Evolutionary conservation across 2,329 filamentous ascomycete genomes (phyloP), one percentile per base, ranked within the genome.

Genomic region (Aspergillus sp.): DNA sequence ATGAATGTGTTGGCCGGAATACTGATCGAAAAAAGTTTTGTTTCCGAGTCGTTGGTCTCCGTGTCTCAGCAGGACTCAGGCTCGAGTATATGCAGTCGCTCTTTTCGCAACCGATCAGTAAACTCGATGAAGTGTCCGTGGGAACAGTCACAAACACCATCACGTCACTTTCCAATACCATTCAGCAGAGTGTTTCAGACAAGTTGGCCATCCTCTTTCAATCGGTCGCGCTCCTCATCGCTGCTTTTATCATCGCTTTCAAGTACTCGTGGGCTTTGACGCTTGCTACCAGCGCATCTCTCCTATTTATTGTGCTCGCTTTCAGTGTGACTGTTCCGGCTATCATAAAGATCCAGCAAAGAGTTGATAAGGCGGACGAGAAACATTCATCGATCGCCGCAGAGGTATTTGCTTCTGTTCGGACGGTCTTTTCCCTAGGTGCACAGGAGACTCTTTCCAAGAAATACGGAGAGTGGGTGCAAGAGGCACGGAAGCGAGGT

Each of bases 141-240:
- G 76, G 76, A 11, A 69, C 71, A 11, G 73, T 76, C 9, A 70
- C 73, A 0, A 73, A 71, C 33, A 71, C 74, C 1, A 76, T 80
- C 50, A 79, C 75, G 0, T 70, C 70, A 0, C 72, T 73, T 0
- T 70, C 75, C 29, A 79, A 78, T 49, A 71, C 71, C 0, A 68
- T 79, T 8, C 77, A 79, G 44, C 63, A 75, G 27, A 76, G 74
- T 12, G 72, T 79, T n/a, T 78, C 75, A 0, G 75, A 79, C 49
- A 73, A 74, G 42, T 59, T 80, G 5, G 66, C 67, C 2, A 60
- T 60, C 2, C 59, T 76, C 1, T 61, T 75, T 28, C 67, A 73
- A 40, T 67, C 63, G 2, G 40, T 69, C 2, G 59, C 71, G 2
- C 54, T 72, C 2, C 53, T 75, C 5, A 50, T 72, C 5, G 59